Conservation (phyloP, 257 asterid genomes). For the Scutellaria galericulata region DNA sequence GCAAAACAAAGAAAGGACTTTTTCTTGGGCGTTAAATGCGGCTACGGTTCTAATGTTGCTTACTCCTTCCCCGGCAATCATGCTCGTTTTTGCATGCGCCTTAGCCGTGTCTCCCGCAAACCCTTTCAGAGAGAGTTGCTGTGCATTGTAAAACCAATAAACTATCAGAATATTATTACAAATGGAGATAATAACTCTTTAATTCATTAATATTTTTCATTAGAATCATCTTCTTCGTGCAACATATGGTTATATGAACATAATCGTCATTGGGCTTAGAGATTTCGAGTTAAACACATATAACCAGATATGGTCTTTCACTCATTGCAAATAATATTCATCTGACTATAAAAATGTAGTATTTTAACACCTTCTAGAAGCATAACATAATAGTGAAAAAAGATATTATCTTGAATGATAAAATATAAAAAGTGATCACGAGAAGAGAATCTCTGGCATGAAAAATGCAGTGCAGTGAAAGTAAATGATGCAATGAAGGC, state of each 20-base stretch:
- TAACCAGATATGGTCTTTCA: too few species aligned
- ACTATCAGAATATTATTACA: neutral
- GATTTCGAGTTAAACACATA: too few species aligned
- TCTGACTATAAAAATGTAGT: too few species aligned
- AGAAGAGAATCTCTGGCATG: slow-evolving; percentile 40
- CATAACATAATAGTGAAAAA: neutral
- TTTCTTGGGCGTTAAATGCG: slow-evolving; percentile 91
- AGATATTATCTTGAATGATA: neutral
- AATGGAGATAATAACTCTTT: neutral
- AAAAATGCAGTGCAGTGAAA: slow-evolving; percentile 18
- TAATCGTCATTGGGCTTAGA: too few species aligned
- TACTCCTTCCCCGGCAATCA: slow-evolving; percentile 99
- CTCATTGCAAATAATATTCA: too few species aligned
- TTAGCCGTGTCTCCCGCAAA: slow-evolving; percentile 98
- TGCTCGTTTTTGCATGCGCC: slow-evolving; percentile 96
- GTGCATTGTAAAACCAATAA: slow-evolving; percentile 30
- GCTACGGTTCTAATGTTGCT: slow-evolving; percentile 98
- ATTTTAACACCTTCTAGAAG: neutral
- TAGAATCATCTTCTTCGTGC: too few species aligned
- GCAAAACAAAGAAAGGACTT: slow-evolving; percentile 68
- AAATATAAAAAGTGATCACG: slow-evolving; percentile 32
- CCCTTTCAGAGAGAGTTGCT: slow-evolving; percentile 97
- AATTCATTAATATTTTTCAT: too few species aligned
- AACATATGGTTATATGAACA: too few species aligned
- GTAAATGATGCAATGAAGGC: slow-evolving; percentile 21